These are phyloP conservation scores for Crucihimalaya himalaica DNA, from an alignment of 345 rosid species.

Conservation along the genomic window DNA sequence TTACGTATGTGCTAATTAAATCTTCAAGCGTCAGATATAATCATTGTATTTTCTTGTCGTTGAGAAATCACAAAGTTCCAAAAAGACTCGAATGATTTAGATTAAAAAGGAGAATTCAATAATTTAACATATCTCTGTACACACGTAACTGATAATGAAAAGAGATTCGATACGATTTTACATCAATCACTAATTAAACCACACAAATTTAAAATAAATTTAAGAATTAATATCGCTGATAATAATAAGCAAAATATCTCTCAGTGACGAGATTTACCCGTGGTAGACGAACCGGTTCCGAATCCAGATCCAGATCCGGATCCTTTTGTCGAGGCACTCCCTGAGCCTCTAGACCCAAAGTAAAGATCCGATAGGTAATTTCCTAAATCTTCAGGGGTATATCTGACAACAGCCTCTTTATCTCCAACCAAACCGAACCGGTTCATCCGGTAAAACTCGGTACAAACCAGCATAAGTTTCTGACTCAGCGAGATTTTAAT, in stretches of 20 bases:
- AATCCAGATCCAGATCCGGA: conserved; percentile 38
- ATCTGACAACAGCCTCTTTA: conserved; percentile 43
- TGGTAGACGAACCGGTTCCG: conserved; percentile 34
- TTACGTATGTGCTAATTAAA: neutral
- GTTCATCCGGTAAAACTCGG: conserved; percentile 51
- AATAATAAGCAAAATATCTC: conserved; percentile 4
- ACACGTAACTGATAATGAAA: neutral
- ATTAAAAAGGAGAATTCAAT: neutral
- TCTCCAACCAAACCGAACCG: conserved; percentile 42
- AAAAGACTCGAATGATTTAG: conserved; percentile 12
- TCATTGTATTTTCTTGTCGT: neutral
- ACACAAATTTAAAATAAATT: neutral
- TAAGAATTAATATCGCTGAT: neutral
- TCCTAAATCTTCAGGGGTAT: conserved; percentile 71
- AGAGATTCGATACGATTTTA: conserved; percentile 12
- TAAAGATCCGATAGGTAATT: conserved; percentile 61
- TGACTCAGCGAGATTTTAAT: conserved; percentile 56
- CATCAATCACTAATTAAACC: neutral
- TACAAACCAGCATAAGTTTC: conserved; percentile 51
- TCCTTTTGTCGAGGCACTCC: conserved; percentile 32
- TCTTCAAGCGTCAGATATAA: neutral
- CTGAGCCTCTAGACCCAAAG: conserved; percentile 41
- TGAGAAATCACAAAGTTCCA: conserved; percentile 25
- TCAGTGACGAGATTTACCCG: conserved; percentile 30
- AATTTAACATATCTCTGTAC: conserved; percentile 8